Percentiles rank a stretch among this genome's conserved stretches.
Conservation (phyloP, 306 rosid species). For the Urtica urens region DNA sequence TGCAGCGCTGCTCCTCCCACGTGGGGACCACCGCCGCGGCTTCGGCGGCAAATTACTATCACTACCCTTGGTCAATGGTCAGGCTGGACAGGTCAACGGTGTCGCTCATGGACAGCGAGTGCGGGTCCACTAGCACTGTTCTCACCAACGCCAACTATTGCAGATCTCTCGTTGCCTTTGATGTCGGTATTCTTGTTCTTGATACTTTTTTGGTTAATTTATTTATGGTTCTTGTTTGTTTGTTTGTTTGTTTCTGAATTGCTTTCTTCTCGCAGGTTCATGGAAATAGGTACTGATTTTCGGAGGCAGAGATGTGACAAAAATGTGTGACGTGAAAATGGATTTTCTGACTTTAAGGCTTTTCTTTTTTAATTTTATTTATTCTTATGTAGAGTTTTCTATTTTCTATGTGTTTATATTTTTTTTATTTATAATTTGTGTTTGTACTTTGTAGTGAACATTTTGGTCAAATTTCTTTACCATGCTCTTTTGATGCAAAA, state of each 20-base stretch:
- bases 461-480: neutral
- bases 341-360: neutral
- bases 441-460: neutral
- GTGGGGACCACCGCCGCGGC: too few species aligned
- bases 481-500: too few species aligned
- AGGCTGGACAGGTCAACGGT: constrained; percentile 66
- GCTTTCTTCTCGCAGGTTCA: constrained; percentile 68
- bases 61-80: constrained; percentile 66
- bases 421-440: neutral
- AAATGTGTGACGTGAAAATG: too few species aligned
- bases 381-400: neutral
- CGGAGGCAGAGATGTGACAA: neutral
- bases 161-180: constrained; percentile 53
- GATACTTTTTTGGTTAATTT: neutral
- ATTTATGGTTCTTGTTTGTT: too few species aligned
- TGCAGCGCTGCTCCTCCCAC: constrained; percentile 91
- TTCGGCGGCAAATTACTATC: constrained; percentile 49
- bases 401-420: neutral
- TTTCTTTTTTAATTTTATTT: neutral
- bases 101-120: constrained; percentile 73
- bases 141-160: constrained; percentile 56
- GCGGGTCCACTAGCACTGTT: constrained; percentile 72
- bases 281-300: constrained; percentile 41
- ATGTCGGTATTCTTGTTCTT: constrained; percentile 36
- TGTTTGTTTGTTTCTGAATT: too few species aligned